These are phyloP conservation scores for Fusarium euwallaceae DNA, from an alignment of 2,329 filamentous ascomycete genomes.

Conservation along the genomic window DNA sequence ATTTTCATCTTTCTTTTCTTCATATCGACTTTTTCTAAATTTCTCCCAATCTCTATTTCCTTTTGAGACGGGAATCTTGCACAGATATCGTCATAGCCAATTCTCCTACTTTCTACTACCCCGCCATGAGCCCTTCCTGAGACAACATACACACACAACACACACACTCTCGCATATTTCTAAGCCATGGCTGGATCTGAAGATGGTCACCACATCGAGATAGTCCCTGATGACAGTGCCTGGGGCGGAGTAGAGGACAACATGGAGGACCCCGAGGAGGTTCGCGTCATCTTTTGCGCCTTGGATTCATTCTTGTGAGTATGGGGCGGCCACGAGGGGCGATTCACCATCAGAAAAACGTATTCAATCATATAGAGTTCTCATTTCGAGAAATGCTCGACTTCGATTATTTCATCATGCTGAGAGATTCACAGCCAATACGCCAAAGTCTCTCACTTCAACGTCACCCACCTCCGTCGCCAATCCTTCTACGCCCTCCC, in stretches of 20 bases:
- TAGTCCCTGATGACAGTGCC: conserved; percentile 53
- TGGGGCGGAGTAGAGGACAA: conserved; percentile 76
- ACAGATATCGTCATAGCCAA: neutral
- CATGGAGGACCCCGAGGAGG: conserved; percentile 82
- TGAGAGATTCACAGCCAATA: conserved; percentile 74
- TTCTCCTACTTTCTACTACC: conserved; percentile 12
- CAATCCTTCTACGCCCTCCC: conserved; percentile 95
- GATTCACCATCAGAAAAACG: conserved; percentile 1
- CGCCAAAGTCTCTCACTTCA: conserved; percentile 85
- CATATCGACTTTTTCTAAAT: neutral
- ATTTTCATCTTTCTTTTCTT: neutral
- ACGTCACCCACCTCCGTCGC: conserved; percentile 89
- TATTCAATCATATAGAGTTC: neutral
- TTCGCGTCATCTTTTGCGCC: conserved; percentile 81
- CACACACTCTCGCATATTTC: conserved; percentile 8
- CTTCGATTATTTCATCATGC: neutral
- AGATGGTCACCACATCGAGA: conserved; percentile 35
- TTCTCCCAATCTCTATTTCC: neutral
- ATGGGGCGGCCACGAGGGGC: conserved; percentile 17
- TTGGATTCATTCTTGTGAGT: conserved; percentile 81
- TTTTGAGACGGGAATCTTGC: neutral
- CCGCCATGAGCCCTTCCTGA: conserved; percentile 32
- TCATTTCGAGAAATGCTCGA: neutral
- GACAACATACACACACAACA: conserved; percentile 10
- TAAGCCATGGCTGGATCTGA: conserved; percentile 36